phyloP scores from a whole-genome alignment of 768 basidiomycete genomes.

The Leucocoprinus leucothites region DNA sequence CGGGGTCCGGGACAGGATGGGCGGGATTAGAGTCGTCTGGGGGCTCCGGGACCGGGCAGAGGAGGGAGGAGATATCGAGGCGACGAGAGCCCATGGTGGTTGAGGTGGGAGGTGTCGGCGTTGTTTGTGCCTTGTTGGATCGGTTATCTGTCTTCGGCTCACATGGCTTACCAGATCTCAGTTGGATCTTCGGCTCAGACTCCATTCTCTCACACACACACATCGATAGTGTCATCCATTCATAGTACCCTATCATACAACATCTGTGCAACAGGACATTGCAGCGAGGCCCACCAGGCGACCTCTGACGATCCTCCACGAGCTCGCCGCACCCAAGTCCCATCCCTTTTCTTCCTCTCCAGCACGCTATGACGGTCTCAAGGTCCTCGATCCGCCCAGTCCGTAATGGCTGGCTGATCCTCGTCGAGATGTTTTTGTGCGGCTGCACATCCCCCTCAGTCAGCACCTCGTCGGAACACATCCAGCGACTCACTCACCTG shows the following conservation, averaged over 20 bases:
- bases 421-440: conserved; percentile 90
- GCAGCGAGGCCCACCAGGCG: conserved; percentile 68
- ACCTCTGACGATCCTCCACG: conserved; percentile 62
- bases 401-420: conserved; percentile 70
- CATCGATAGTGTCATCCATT: conserved; percentile 8
- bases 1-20: not conserved
- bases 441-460: conserved; percentile 36
- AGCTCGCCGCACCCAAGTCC: conserved; percentile 86
- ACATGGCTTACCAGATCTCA: conserved; percentile 7
- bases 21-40: not conserved
- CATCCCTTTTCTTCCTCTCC: conserved; percentile 66
- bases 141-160: conserved; percentile 15
- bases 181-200: no score
- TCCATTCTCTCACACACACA: conserved; percentile 3
- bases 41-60: conserved; percentile 43
- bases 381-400: conserved; percentile 78
- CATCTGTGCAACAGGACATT: conserved; percentile 87
- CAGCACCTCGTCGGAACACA: not conserved
- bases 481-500: conserved; percentile 45
- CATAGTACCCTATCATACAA: conserved; percentile 8
- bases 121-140: conserved; percentile 13
- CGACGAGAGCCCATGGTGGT: conserved; percentile 57
- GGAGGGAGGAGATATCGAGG: conserved; percentile 73
- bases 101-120: conserved; percentile 18
- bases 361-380: conserved; percentile 83